Conservation (phyloP, 1,284 basidiomycete genomes). For the Pterula multifida region DNA sequence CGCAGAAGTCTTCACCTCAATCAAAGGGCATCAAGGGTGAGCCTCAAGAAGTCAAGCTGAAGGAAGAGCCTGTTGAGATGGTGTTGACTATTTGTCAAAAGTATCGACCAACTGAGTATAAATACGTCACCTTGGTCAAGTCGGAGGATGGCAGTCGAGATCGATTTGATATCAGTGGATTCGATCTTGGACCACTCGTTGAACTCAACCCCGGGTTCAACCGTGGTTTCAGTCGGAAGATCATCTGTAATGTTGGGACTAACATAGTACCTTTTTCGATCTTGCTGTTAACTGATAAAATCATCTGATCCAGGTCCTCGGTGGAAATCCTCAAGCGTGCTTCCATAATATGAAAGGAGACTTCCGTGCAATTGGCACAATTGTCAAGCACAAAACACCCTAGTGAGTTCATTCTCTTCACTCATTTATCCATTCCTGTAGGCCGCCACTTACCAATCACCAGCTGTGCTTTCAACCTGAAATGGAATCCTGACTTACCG, state of each 20-base stretch:
- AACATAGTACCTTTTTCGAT: neutral
- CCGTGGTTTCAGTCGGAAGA: slow-evolving; percentile 3
- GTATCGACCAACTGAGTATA: slow-evolving; percentile 1
- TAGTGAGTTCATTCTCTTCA: slow-evolving; percentile 2
- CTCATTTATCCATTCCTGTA: neutral
- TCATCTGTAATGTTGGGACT: neutral
- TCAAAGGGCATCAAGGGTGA: neutral
- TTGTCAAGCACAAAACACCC: neutral
- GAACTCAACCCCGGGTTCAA: neutral
- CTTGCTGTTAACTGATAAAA: too few relatives aligned
- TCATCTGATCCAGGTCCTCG: too few relatives aligned
- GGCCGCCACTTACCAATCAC: neutral
- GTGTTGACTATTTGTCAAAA: slow-evolving; percentile 4
- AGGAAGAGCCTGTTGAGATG: neutral
- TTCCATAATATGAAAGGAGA: slow-evolving; percentile 5
- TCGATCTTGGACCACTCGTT: slow-evolving; percentile 7
- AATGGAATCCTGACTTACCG: slow-evolving; percentile 7
- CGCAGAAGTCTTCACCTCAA: too few relatives aligned
- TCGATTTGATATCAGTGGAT: slow-evolving; percentile 5
- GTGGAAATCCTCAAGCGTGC: slow-evolving; percentile 1
- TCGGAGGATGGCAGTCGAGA: slow-evolving; percentile 7
- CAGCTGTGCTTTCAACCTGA: slow-evolving; percentile 5
- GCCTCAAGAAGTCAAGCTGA: neutral
- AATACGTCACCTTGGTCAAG: slow-evolving; percentile 3
- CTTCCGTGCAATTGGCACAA: neutral